phyloP scores from a whole-genome alignment of 495 filamentous ascomycete genomes.

The Trichocladium uniseriatum region DNA sequence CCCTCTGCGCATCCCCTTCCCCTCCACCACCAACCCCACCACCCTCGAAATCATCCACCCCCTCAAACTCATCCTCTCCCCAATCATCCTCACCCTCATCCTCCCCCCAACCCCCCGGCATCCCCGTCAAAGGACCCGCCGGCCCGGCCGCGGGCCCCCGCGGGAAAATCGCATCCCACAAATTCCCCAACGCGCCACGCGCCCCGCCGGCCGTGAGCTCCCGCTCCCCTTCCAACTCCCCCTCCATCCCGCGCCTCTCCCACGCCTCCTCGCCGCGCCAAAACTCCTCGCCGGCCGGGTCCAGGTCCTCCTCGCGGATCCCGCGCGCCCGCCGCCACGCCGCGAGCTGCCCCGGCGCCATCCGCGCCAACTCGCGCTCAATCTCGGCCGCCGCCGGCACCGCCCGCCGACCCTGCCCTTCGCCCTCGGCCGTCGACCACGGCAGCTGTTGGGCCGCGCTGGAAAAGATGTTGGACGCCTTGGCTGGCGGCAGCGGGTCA shows the following conservation, averaged over 20 bases:
- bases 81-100: conserved; percentile 1
- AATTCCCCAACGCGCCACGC: too few species aligned
- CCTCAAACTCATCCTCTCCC: conserved; percentile 10
- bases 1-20: neutral
- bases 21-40: neutral
- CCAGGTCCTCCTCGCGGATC: neutral
- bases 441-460: conserved; percentile 28
- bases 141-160: too few species aligned
- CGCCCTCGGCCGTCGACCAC: conserved; percentile 15
- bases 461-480: conserved; percentile 39
- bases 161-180: too few species aligned
- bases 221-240: neutral
- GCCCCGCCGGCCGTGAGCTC: too few species aligned
- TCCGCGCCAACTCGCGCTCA: neutral
- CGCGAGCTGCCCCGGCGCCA: neutral
- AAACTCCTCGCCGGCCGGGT: neutral
- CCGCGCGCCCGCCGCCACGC: too few species aligned
- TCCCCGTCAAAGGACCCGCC: neutral
- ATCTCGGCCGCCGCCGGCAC: neutral
- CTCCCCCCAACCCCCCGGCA: conserved; percentile 2
- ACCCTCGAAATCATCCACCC: conserved; percentile 11
- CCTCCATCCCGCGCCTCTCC: neutral
- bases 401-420: neutral
- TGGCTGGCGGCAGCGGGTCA: conserved; percentile 58
- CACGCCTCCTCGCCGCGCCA: neutral